Conservation (phyloP, 352 stramenopile genomes). For the Globisporangium heterothallicum region DNA sequence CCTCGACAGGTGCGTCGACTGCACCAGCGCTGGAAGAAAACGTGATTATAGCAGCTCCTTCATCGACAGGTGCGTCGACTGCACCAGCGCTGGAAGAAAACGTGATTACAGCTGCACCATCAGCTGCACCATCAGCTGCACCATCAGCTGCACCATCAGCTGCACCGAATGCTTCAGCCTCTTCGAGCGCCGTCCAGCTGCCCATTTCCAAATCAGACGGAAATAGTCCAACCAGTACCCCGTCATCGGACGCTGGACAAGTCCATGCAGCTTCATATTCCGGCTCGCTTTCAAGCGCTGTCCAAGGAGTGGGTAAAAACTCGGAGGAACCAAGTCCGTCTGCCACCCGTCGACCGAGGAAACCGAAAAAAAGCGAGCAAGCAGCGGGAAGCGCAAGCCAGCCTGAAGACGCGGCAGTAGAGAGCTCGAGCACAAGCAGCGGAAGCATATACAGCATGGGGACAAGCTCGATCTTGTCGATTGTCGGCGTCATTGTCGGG, state of each 20-base stretch:
- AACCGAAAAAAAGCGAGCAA: slow-evolving; percentile 5
- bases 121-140: slow-evolving; percentile 5
- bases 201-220: background rate
- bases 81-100: background rate
- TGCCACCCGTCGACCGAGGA: background rate
- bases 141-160: slow-evolving; percentile 1
- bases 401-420: slow-evolving; percentile 25
- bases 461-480: slow-evolving; percentile 59
- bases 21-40: background rate
- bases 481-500: slow-evolving; percentile 62
- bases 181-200: background rate
- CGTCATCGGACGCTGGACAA: slow-evolving; percentile 1
- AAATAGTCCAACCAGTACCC: background rate
- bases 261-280: slow-evolving; percentile 8
- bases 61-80: background rate
- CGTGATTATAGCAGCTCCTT: background rate
- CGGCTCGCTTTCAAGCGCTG: slow-evolving; percentile 8
- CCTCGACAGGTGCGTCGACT: background rate
- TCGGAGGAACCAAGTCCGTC: background rate
- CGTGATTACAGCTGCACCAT: slow-evolving; percentile 2
- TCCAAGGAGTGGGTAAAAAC: slow-evolving; percentile 10
- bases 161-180: background rate
- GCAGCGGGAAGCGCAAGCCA: slow-evolving; percentile 7
- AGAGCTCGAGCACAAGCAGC: slow-evolving; percentile 39
- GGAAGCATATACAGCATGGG: slow-evolving; percentile 51